Percentiles rank a stretch among this genome's conserved stretches.
Evolutionary conservation across 2,329 filamentous ascomycete species (phyloP).

Genomic region (Aspergillus luchuensis): DNA sequence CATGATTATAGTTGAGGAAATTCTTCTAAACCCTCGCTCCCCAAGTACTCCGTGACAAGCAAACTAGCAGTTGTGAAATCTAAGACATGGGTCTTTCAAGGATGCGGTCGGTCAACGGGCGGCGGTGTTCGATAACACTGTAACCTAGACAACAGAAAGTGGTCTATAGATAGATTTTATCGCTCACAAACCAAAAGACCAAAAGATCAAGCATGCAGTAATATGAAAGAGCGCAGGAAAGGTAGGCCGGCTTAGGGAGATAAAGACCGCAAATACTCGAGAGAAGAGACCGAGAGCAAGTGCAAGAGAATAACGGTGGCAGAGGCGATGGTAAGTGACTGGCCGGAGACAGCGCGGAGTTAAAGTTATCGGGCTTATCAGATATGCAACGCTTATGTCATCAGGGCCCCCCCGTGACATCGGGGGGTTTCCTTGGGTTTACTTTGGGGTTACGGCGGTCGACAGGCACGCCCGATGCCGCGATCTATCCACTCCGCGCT

Average conservation of each 20-base stretch:
- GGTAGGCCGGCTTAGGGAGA: not conserved
- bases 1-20: constrained; percentile 50
- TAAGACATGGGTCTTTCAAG: not conserved
- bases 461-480: not conserved
- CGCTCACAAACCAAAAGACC: not conserved
- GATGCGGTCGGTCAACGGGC: not conserved
- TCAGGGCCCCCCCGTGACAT: not conserved
- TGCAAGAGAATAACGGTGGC: no score
- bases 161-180: not conserved
- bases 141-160: not conserved
- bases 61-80: not conserved
- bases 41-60: not conserved
- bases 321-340: not conserved
- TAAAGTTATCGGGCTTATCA: constrained; percentile 6
- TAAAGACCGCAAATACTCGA: not conserved
- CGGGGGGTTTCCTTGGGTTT: not conserved
- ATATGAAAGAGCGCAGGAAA: no score
- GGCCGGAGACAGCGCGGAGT: constrained; percentile 8
- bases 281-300: not conserved
- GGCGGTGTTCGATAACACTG: not conserved
- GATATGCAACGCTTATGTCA: not conserved
- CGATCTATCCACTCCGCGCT: not conserved
- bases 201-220: not conserved
- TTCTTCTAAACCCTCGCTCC: not conserved
- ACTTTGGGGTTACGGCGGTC: constrained; percentile 1